Conservation (phyloP, 2,329 filamentous ascomycete genomes). For the Fusarium nematophilum region DNA sequence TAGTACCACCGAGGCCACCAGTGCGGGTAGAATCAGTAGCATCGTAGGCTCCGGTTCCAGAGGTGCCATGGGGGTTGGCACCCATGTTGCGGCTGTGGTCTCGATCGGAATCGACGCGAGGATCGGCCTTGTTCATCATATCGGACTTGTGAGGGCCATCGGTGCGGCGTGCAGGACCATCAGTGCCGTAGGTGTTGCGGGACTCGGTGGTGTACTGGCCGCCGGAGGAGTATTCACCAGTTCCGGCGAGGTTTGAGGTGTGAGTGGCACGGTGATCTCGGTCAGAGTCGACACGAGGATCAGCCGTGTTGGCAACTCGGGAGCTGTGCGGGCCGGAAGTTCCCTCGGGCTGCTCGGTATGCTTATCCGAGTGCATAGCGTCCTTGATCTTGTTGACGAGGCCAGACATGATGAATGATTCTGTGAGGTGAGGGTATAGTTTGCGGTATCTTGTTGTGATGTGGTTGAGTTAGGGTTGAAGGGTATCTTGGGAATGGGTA, state of each 20-base stretch:
- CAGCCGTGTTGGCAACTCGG: constrained; percentile 55
- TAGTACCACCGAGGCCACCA: constrained; percentile 3
- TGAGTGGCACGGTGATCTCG: constrained; percentile 51
- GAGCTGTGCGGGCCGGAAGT: constrained; percentile 35
- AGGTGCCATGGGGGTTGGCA: constrained; percentile 48
- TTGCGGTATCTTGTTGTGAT: constrained; percentile 25
- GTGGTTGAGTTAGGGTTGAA: constrained; percentile 9
- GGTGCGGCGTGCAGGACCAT: constrained; percentile 40
- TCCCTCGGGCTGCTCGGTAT: constrained; percentile 37
- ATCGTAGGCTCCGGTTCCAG: constrained; percentile 38
- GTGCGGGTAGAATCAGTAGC: constrained; percentile 54
- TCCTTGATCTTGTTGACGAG: constrained; percentile 72
- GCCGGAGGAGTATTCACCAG: too few relatives aligned
- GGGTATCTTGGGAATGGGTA: constrained; percentile 37
- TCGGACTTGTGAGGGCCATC: constrained; percentile 60
- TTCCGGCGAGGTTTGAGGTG: constrained; percentile 6
- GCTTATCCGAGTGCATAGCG: constrained; percentile 59
- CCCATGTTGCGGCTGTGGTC: constrained; percentile 51
- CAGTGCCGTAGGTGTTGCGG: constrained; percentile 13
- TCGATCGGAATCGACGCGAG: constrained; percentile 65
- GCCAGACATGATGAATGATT: constrained; percentile 61
- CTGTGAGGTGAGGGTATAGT: constrained; percentile 7
- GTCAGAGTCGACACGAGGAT: constrained; percentile 65
- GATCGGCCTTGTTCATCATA: constrained; percentile 62
- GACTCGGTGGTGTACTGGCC: constrained; percentile 9